These are phyloP conservation scores for Tuber melanosporum DNA, from an alignment of 495 filamentous ascomycete genomes.

Conservation along the genomic window DNA sequence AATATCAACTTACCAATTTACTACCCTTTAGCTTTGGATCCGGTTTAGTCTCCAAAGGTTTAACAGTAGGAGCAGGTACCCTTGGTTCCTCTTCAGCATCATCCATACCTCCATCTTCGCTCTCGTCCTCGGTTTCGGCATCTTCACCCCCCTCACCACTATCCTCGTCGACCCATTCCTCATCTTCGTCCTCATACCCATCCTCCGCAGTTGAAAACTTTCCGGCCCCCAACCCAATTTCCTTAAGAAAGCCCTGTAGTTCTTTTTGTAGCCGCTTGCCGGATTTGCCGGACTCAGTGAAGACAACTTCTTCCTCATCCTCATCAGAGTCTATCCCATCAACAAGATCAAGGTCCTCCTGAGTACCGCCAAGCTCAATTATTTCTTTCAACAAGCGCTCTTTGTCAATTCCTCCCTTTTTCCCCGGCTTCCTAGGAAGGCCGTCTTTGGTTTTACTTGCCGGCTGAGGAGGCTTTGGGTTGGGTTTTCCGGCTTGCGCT, in stretches of 20 bases:
- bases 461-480: conserved; percentile 5
- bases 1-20: conserved; percentile 32
- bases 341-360: conserved; percentile 48
- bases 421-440: conserved; percentile 12
- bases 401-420: conserved; percentile 36
- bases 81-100: conserved; percentile 45
- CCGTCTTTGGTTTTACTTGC: conserved; percentile 12
- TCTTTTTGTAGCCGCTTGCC: conserved; percentile 27
- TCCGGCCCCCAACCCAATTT: conserved; percentile 35
- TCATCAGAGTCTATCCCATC: conserved; percentile 37
- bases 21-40: conserved; percentile 16
- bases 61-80: conserved; percentile 25
- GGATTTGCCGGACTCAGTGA: conserved; percentile 12
- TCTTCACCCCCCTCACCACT: conserved; percentile 13
- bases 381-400: conserved; percentile 61
- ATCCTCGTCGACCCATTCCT: conserved; percentile 24
- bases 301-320: conserved; percentile 33
- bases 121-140: conserved; percentile 28
- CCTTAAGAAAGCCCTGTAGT: conserved; percentile 38
- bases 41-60: conserved; percentile 12
- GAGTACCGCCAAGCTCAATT: conserved; percentile 65
- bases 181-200: conserved; percentile 41
- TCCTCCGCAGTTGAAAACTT: conserved; percentile 40
- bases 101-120: conserved; percentile 39
- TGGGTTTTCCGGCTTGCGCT: conserved; percentile 7